Conservation (phyloP, 108 stramenopile species). For the Cyclotella sp. region DNA sequence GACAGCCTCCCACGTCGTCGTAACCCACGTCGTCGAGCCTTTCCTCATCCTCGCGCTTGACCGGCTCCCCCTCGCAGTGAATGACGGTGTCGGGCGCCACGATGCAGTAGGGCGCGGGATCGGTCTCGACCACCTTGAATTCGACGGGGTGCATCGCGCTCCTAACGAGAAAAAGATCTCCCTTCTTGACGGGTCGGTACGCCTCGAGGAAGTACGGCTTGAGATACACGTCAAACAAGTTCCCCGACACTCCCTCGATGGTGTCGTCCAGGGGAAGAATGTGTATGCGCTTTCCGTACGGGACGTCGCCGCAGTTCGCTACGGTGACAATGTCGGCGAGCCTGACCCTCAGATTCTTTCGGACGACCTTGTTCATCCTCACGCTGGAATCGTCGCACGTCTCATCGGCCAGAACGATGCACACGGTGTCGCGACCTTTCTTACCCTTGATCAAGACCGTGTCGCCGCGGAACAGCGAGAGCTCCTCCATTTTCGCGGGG, state of each 20-base stretch:
- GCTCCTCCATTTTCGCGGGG: slow-evolving; percentile 98
- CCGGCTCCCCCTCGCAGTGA: slow-evolving; percentile 99
- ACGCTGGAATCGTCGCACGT: slow-evolving; percentile 95
- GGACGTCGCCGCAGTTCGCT: slow-evolving; percentile 94
- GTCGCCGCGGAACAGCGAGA: slow-evolving; percentile 98
- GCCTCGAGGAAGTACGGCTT: slow-evolving; percentile 99
- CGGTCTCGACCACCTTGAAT: slow-evolving; percentile 99
- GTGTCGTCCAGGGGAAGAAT: slow-evolving; percentile 98
- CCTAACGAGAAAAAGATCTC: slow-evolving; percentile 98
- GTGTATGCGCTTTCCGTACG: slow-evolving; percentile 98
- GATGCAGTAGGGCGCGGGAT: slow-evolving; percentile 97
- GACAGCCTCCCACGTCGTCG: slow-evolving; percentile 99
- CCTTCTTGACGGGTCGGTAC: slow-evolving; percentile 99
- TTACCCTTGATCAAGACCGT: slow-evolving; percentile 99
- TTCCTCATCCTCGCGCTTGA: slow-evolving; percentile 99
- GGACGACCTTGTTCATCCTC: slow-evolving; percentile 99
- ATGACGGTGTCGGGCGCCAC: slow-evolving; percentile 99
- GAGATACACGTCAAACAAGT: slow-evolving; percentile 99
- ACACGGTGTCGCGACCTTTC: slow-evolving; percentile 97
- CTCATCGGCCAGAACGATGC: slow-evolving; percentile 98
- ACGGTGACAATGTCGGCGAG: slow-evolving; percentile 98
- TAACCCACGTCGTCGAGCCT: slow-evolving; percentile 98
- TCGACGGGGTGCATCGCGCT: slow-evolving; percentile 99
- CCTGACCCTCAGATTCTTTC: slow-evolving; percentile 98
- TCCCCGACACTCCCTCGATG: slow-evolving; percentile 99